Base-by-base conservation (phyloP, 495 filamentous ascomycete species). In the Chaetomidium leptoderma region DNA sequence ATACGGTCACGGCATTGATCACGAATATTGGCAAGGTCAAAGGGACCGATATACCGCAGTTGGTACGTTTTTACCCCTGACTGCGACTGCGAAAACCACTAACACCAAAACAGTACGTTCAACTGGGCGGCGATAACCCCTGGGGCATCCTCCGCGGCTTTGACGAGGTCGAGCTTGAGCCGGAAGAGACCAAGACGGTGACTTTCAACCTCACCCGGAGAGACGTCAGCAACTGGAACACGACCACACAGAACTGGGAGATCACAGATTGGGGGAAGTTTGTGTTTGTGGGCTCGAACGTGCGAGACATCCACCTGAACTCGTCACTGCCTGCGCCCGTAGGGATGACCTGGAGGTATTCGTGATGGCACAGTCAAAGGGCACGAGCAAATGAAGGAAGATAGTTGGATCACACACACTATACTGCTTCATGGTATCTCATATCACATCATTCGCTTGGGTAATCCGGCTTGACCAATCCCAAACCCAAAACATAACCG, bases 221-320 rank as follows among this genome's bases (percentile, higher is more conserved):
- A 10, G 47, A 50, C 9, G 17, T 50, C 10, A 50, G 47, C 47
- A 35, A 50, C 32, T 50, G 47, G 47, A 36, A 50, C 32, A 36
- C 32, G 19, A 24, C 32, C 16, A 24, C 29, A 7, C 47, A 50
- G 19, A 36, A 36, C 29, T 50, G 47, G 47, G 47, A 48, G 9
- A 48, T 48, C 16, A 48, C 45, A 2, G 27, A 32, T 29, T 4
- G 27, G 45, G 45, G 19, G 2, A 48, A 48, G 45, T 6, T 33
- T 19, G 17, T 48, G 0, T 32, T 48, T 33, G 29, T 48, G 2
- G 45, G 45, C 45, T 33, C 26, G 1, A 48, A 48, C 5, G 45
- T 48, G 45, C 6, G 45, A 29, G 45, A 48, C n/a, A 48, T 48
- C 26, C 45, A 33, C 27, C 29, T 48, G n/a, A 48, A 48, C 27